Percentiles rank a stretch among this genome's conserved stretches.
These are phyloP conservation scores for Recurvomyces mirabilis DNA, from an alignment of 495 filamentous ascomycete species.

Conservation along the genomic window DNA sequence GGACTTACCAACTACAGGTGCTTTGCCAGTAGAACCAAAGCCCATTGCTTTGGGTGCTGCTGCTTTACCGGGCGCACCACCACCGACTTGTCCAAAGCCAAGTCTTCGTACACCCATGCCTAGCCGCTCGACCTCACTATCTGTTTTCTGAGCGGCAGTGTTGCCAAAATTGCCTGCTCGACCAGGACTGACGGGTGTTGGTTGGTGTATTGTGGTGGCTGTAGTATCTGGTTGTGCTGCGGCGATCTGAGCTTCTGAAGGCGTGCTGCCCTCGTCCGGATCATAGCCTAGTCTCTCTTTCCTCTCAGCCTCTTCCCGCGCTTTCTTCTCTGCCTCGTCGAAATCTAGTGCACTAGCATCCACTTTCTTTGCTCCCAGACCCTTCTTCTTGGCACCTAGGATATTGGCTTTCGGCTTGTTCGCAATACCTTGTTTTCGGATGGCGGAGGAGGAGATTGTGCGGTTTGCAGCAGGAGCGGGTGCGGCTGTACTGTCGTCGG, in stretches of 20 bases:
- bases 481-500: slow-evolving; percentile 40
- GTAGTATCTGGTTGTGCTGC: slow-evolving; percentile 34
- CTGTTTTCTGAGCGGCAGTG: slow-evolving; percentile 39
- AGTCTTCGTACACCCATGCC: slow-evolving; percentile 83
- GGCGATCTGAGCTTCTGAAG: slow-evolving; percentile 35
- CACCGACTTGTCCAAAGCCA: slow-evolving; percentile 82
- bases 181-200: slow-evolving; percentile 62
- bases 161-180: slow-evolving; percentile 48
- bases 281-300: slow-evolving; percentile 98
- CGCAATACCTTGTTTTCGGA: slow-evolving; percentile 52
- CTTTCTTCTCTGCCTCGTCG: slow-evolving; percentile 91
- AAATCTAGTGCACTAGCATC: slow-evolving; percentile 77
- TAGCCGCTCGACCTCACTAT: slow-evolving; percentile 73
- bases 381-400: slow-evolving; percentile 81
- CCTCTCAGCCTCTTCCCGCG: slow-evolving; percentile 92
- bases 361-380: slow-evolving; percentile 88
- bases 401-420: slow-evolving; percentile 55
- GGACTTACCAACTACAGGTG: slow-evolving; percentile 55
- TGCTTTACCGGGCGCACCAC: slow-evolving; percentile 51
- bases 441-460: slow-evolving; percentile 59
- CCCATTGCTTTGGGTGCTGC: slow-evolving; percentile 53
- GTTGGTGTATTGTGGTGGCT: slow-evolving; percentile 50
- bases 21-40: slow-evolving; percentile 70
- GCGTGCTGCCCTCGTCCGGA: slow-evolving; percentile 63
- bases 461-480: slow-evolving; percentile 51